Base-by-base conservation (phyloP, 805 yeast genomes). In the Ogataea allantospora region DNA sequence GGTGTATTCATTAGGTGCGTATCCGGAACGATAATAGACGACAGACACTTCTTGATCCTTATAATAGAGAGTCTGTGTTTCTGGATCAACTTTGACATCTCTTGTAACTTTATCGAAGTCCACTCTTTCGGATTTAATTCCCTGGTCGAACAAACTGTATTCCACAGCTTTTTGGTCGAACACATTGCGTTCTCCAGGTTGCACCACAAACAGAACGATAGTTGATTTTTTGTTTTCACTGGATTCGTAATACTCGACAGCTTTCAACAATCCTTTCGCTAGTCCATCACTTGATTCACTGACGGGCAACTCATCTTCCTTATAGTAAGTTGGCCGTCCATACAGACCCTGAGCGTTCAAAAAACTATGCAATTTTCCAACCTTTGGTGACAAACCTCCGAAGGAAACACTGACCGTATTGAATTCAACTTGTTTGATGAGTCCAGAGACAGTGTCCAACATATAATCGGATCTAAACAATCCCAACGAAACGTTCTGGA, bases 321-420 rank as follows among this genome's bases (percentile, higher is more conserved):
- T 66, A 33, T 75, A 56, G 30, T 71, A 77, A 43, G 65, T 68
- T 14, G 60, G 58, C 1, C 71, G 55, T 28, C 68, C 68, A 53
- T 84, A 85, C n/a, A 62, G 60, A 3, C 88, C 88, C 6, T 67
- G 54, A 4, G 62, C 54, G 55, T 84, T 83, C 53, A 83, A 62
- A 51, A 74, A 86, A 14, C 70, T 60, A 61, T 93, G 99, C 40
- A 87, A 66, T 48, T 76, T 68, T 14, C 93, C 84, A 17, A 87
- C 91, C 57, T 82, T 84, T 10, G 88, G 60, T 2, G 95, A 82
- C 40, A 93, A 68, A 0, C 95, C 98, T 14, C 95, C 96, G 66
- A 93, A 93, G 1, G 97, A 89, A 3, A 91, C 96, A 53, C 96
- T 84, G 3, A 93, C 87, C 1, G 99, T 89, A 63, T 93, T 93